Conservation (phyloP, 805 yeast species). For the Diddensiella caesifluorescens region DNA sequence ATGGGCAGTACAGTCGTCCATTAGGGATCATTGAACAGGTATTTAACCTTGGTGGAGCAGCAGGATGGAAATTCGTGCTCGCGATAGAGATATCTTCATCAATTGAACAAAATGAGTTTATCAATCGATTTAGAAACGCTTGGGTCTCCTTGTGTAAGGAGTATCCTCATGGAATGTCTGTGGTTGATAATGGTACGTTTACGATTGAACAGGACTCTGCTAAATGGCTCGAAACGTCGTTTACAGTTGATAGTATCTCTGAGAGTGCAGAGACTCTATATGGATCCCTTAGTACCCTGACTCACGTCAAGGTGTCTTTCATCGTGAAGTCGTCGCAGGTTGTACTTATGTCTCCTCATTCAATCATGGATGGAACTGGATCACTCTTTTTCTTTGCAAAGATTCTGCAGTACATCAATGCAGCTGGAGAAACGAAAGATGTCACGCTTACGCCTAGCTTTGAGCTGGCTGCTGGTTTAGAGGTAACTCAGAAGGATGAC, state of each 20-base stretch:
- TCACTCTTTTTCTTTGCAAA: constrained; percentile 1
- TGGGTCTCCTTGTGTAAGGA: background rate
- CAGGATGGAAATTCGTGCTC: background rate
- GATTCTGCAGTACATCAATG: no score
- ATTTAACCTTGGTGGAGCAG: background rate
- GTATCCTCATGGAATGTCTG: background rate
- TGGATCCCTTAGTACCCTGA: background rate
- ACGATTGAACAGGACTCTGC: background rate
- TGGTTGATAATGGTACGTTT: background rate
- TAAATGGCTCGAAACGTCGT: background rate
- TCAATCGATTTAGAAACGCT: background rate
- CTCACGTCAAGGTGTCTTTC: background rate
- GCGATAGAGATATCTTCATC: background rate
- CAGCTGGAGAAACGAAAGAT: no score
- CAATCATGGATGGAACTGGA: constrained; percentile 6
- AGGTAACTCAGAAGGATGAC: no score
- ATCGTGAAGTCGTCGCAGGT: constrained; percentile 3
- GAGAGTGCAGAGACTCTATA: background rate
- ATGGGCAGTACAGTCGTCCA: background rate
- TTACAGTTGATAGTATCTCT: background rate
- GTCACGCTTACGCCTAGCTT: background rate
- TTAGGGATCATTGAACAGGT: constrained; percentile 2
- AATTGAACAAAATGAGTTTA: background rate
- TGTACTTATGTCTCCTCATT: constrained; percentile 6
- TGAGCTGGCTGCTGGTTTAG: background rate